Evolutionary conservation across 257 asterid genomes (phyloP).

Genomic region (Jacaranda copaia): DNA sequence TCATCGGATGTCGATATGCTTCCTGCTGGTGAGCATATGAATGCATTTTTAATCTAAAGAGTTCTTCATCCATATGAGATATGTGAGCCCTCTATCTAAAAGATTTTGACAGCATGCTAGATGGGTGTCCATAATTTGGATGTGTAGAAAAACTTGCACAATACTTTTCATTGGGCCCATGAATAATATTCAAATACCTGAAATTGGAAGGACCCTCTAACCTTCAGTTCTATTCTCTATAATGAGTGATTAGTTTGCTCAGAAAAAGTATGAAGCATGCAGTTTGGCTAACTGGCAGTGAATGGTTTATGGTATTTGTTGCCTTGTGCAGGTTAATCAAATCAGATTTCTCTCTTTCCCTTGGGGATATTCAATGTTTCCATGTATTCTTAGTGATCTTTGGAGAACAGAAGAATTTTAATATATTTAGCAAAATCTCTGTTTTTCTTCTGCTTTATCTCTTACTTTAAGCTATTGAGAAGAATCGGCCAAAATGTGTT

Average conservation of each 20-base stretch:
- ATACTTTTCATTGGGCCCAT: slow-evolving; percentile 17
- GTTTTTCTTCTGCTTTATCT: slow-evolving; percentile 18
- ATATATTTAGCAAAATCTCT: background rate
- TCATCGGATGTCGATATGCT: slow-evolving; percentile 57
- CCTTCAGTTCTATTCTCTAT: background rate
- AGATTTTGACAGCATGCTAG: slow-evolving; percentile 1
- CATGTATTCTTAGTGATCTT: background rate
- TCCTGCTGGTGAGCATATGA: slow-evolving; percentile 59
- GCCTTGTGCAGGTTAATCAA: background rate
- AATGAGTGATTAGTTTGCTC: background rate
- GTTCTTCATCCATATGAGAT: slow-evolving; percentile 26
- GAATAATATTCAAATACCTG: background rate
- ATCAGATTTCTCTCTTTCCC: background rate
- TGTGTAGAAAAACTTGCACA: background rate
- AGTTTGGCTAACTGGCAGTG: slow-evolving; percentile 11
- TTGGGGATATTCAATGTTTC: background rate
- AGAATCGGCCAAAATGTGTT: background rate
- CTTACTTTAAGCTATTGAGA: background rate
- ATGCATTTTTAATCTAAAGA: slow-evolving; percentile 7
- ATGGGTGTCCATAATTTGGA: slow-evolving; percentile 18
- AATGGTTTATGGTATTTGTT: slow-evolving; percentile 4
- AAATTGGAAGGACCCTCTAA: background rate
- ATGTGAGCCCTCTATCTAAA: background rate
- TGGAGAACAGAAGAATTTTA: background rate
- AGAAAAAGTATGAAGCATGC: background rate